phyloP scores from a whole-genome alignment of 179 eudicot genomes.

The Amaranthus tricolor region DNA sequence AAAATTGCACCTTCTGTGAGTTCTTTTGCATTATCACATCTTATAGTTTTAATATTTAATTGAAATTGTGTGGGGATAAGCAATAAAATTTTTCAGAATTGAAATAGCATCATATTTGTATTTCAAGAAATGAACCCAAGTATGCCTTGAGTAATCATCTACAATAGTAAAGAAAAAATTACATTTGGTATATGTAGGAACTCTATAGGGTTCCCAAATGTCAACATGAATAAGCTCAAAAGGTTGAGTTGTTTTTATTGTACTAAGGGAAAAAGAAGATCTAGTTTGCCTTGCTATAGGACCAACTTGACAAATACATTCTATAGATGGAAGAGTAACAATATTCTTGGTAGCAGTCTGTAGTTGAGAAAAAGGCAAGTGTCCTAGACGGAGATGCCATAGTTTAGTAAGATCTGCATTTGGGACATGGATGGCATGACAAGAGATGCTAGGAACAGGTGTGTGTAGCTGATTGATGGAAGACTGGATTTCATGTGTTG shows the following conservation, averaged over 20 bases:
- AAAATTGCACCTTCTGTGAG: background rate
- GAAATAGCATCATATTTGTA: background rate
- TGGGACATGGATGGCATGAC: background rate
- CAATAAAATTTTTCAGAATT: background rate
- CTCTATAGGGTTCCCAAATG: background rate
- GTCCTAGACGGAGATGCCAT: background rate
- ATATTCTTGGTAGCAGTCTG: background rate
- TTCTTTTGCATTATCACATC: slow-evolving; percentile 6
- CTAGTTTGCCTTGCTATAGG: background rate
- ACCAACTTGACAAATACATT: background rate
- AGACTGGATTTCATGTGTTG: background rate
- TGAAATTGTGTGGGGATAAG: background rate
- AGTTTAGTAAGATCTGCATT: background rate
- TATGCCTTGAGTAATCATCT: background rate
- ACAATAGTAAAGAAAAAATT: background rate
- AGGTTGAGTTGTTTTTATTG: rapidly evolving
- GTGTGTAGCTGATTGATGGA: background rate
- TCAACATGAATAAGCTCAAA: background rate
- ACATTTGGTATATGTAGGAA: background rate
- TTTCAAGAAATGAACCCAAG: background rate
- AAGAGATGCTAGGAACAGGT: background rate
- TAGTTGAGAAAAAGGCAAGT: background rate
- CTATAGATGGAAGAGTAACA: too few relatives aligned
- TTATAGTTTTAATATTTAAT: background rate
- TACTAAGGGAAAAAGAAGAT: background rate